Evolutionary conservation across 805 yeast genomes (phyloP).

Genomic region (Yamadazyma endophytica): DNA sequence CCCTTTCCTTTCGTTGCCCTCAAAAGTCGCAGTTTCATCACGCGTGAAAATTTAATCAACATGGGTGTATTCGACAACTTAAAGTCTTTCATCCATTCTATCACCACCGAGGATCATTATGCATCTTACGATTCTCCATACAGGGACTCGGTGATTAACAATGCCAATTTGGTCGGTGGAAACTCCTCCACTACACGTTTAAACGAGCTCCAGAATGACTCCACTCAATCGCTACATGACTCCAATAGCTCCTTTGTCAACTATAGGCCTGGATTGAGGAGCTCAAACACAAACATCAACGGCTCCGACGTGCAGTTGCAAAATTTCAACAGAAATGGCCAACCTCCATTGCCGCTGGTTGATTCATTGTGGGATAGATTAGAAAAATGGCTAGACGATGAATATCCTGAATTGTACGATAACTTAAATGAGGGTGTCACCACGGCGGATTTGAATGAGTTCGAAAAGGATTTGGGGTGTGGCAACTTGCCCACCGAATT

Average conservation of each 20-base stretch:
- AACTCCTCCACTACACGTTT: conserved; percentile 28
- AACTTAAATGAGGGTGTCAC: conserved; percentile 41
- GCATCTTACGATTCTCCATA: conserved; percentile 47
- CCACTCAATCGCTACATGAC: conserved; percentile 21
- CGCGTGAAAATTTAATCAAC: background rate
- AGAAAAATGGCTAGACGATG: conserved; percentile 40
- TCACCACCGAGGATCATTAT: conserved; percentile 57
- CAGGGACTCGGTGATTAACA: conserved; percentile 17
- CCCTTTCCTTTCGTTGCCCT: too few relatives aligned
- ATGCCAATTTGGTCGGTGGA: conserved; percentile 11
- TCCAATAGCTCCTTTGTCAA: conserved; percentile 20
- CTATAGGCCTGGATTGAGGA: conserved; percentile 41
- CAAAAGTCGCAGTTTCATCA: too few relatives aligned
- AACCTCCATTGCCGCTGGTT: conserved; percentile 45
- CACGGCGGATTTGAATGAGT: conserved; percentile 43
- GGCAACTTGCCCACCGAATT: conserved; percentile 42
- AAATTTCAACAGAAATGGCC: conserved; percentile 43
- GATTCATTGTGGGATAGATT: conserved; percentile 42
- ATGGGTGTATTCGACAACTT: conserved; percentile 38
- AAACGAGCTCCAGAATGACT: conserved; percentile 30
- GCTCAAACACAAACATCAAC: conserved; percentile 33
- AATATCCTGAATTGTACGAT: conserved; percentile 44
- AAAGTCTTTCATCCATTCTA: conserved; percentile 42
- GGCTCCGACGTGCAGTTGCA: conserved; percentile 42
- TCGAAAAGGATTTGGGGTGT: conserved; percentile 40